A percentile compares a stretch with the other conserved stretches of the same genome.
phyloP scores from a whole-genome alignment of 2,329 filamentous ascomycete genomes.

The Fusarium austroafricanum region DNA sequence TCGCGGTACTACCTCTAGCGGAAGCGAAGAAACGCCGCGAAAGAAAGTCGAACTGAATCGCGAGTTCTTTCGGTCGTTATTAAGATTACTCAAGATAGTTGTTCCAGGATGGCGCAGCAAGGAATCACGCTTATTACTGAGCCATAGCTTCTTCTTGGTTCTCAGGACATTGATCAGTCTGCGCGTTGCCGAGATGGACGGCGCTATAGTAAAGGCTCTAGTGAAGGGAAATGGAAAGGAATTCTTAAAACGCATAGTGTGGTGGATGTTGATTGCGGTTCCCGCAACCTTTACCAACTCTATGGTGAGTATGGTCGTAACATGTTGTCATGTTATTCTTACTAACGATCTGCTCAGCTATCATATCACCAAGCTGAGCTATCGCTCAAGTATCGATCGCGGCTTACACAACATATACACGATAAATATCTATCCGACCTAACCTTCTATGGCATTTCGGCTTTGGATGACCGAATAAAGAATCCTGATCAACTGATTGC shows the following conservation, averaged over 20 bases:
- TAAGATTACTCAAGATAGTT: conserved; percentile 84
- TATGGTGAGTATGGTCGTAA: conserved; percentile 73
- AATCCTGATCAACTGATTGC: conserved; percentile 98
- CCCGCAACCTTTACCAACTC: conserved; percentile 98
- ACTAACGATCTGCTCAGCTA: conserved; percentile 65
- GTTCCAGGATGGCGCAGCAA: conserved; percentile 91
- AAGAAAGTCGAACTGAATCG: conserved; percentile 94
- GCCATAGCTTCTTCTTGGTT: conserved; percentile 93
- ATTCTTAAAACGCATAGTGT: conserved; percentile 87
- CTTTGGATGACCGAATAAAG: conserved; percentile 96
- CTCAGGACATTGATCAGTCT: conserved; percentile 91
- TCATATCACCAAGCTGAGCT: conserved; percentile 98
- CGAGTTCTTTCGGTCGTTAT: conserved; percentile 80
- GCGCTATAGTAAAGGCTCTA: conserved; percentile 88
- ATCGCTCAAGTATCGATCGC: conserved; percentile 89
- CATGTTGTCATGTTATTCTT: background rate
- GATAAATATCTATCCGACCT: conserved; percentile 96
- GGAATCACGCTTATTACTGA: conserved; percentile 85
- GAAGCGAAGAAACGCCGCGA: conserved; percentile 57
- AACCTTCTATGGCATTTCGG: conserved; percentile 96
- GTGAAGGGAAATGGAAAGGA: conserved; percentile 92
- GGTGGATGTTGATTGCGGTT: conserved; percentile 98
- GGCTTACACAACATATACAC: conserved; percentile 94
- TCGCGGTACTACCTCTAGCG: conserved; percentile 62
- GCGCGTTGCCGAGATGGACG: conserved; percentile 96